Percentiles rank a stretch among this genome's conserved stretches.
These are phyloP conservation scores for Gardenia jasminoides DNA, from an alignment of 257 asterid species.

Conservation along the genomic window DNA sequence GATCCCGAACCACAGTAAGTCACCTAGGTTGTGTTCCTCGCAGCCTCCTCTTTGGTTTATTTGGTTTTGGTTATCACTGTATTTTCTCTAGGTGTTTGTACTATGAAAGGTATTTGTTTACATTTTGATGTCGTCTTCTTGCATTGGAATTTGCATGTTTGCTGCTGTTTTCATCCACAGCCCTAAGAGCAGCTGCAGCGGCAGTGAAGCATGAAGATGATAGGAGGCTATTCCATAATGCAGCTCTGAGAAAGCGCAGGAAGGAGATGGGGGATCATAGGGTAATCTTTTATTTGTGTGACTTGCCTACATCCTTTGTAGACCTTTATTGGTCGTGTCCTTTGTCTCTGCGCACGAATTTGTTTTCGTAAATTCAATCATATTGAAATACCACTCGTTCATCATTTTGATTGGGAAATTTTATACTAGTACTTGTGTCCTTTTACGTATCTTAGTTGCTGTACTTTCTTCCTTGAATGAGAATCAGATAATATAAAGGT, in stretches of 20 bases:
- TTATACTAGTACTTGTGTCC: not conserved
- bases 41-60: not conserved
- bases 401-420: not conserved
- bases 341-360: not conserved
- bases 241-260: slow-evolving; percentile 84
- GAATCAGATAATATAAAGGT: not conserved
- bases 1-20: slow-evolving; percentile 84
- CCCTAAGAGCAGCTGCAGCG: slow-evolving; percentile 87
- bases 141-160: not conserved
- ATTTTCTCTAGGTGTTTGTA: not conserved
- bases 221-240: slow-evolving; percentile 85
- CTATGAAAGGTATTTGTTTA: not conserved
- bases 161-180: slow-evolving; percentile 39
- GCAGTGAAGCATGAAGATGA: slow-evolving; percentile 97
- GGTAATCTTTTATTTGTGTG: slow-evolving; percentile 44
- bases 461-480: not conserved
- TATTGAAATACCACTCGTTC: not conserved
- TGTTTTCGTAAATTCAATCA: not conserved
- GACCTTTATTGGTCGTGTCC: too few species aligned
- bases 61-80: not conserved
- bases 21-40: slow-evolving; percentile 6
- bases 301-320: not conserved
- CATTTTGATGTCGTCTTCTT: not conserved
- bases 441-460: not conserved
- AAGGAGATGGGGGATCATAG: slow-evolving; percentile 79